Evolutionary conservation across 2,329 filamentous ascomycete genomes (phyloP), one percentile per base, ranked within the genome.

Genomic region (Nemania sp.): DNA sequence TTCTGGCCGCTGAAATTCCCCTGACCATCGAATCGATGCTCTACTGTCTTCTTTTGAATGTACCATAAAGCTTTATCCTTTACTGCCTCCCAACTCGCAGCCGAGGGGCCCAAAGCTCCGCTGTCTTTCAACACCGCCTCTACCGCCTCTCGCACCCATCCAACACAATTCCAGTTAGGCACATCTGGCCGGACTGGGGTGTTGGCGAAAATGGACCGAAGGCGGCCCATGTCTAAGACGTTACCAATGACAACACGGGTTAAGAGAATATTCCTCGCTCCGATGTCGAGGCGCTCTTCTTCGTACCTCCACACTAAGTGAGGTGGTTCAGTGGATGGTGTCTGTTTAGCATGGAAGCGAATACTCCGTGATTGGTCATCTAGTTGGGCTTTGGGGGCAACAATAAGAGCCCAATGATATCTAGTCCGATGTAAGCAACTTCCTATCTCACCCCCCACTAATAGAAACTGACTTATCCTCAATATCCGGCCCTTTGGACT

Each of bases 121-220:
- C 62, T 61, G 68, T 81, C 78, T 8, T 64, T 60, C 57, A 73
- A 20, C 8, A 80, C 60, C 4, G 18, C 64, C 62, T 77, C 68
- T 35, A 83, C 68, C 3, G 81, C 81, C 70, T 84, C 81, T 64
- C 79, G 76, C 3, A 83, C 78, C 82, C 81, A 84, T 0, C 27
- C 67, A 0, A 83, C 79, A 72, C 82, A 84, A 65, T 83, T 83
- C 80, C 81, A 84, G n/a, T 75, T 76, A 13, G 69, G 62, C 27
- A 75, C 67, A 13, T 73, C 69, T 10, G 32, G 27, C 62, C 77
- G 71, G 47, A 81, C 68, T 41, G 78, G 78, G 1, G 73, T 78
- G 18, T 67, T 69, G n/a, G 67, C 61, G 47, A 82, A 71, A 43
- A 79, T 76, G 20, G 73, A 66, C 8, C 70, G 70, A n/a, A 79